Percentiles rank a stretch among this genome's conserved stretches.
Evolutionary conservation across 2,329 filamentous ascomycete species (phyloP).

Genomic region (Phyllosticta ampelicida): DNA sequence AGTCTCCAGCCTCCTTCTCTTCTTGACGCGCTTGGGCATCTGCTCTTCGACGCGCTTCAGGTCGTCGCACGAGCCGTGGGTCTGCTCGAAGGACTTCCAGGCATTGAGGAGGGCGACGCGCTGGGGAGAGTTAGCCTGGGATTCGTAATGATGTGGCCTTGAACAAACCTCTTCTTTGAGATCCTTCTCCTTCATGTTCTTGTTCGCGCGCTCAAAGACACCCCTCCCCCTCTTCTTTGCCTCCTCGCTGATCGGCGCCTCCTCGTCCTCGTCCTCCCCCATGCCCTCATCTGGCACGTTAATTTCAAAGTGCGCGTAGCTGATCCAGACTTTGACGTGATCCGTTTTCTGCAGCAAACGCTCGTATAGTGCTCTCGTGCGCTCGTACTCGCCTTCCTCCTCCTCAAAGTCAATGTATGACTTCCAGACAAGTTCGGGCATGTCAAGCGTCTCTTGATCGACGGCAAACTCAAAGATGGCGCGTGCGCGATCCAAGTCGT

Average conservation of each 20-base stretch:
- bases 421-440: conserved; percentile 97
- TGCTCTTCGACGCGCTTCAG: conserved; percentile 77
- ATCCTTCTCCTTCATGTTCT: conserved; percentile 77
- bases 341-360: conserved; percentile 87
- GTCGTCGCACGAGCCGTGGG: conserved; percentile 65
- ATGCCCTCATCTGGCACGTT: conserved; percentile 69
- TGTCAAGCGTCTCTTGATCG: conserved; percentile 72
- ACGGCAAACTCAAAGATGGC: conserved; percentile 91
- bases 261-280: conserved; percentile 52
- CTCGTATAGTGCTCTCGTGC: conserved; percentile 75
- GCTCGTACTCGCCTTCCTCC: conserved; percentile 82
- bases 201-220: conserved; percentile 77
- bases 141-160: background rate
- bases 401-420: conserved; percentile 98
- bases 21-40: conserved; percentile 91
- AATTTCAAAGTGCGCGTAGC: conserved; percentile 97
- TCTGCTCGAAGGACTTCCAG: conserved; percentile 85
- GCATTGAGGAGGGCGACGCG: conserved; percentile 83
- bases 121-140: conserved; percentile 31
- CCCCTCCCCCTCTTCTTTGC: conserved; percentile 73
- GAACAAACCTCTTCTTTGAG: conserved; percentile 67
- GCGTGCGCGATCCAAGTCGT: conserved; percentile 77
- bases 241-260: conserved; percentile 59
- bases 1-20: conserved; percentile 81
- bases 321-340: conserved; percentile 98